These are phyloP conservation scores for Aspergillus texensis DNA, from an alignment of 2,329 filamentous ascomycete genomes.

Conservation along the genomic window DNA sequence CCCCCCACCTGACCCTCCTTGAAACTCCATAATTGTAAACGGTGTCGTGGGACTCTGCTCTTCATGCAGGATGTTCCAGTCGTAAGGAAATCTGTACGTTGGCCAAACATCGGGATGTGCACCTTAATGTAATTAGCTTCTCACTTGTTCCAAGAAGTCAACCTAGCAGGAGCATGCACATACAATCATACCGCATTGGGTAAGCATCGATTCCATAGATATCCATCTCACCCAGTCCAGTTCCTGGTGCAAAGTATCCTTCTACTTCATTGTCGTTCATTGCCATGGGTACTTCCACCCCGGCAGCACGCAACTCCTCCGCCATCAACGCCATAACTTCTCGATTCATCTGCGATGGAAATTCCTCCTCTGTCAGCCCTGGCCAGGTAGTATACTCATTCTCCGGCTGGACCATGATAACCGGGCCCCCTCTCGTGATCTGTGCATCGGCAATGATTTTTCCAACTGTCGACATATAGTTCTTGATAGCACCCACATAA, in stretches of 20 bases:
- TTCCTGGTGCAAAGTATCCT: conserved; percentile 59
- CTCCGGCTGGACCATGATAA: conserved; percentile 76
- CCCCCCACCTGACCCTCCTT: conserved; percentile 4
- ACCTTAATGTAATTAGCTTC: neutral
- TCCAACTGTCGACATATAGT: conserved; percentile 57
- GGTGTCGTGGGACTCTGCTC: conserved; percentile 5
- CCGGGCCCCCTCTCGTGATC: conserved; percentile 76
- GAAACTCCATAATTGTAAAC: conserved; percentile 10
- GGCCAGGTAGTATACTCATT: conserved; percentile 68
- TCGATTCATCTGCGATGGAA: conserved; percentile 43
- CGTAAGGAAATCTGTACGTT: neutral
- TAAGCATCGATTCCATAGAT: conserved; percentile 54
- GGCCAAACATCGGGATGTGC: neutral
- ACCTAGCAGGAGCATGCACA: neutral
- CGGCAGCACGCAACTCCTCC: conserved; percentile 62
- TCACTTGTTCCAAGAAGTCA: neutral
- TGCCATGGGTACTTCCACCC: conserved; percentile 44
- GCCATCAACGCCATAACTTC: conserved; percentile 53
- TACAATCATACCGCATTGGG: conserved; percentile 1
- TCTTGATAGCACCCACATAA: conserved; percentile 62
- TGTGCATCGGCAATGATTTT: conserved; percentile 55
- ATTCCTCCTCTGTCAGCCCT: neutral
- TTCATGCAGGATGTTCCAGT: neutral
- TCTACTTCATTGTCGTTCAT: conserved; percentile 27
- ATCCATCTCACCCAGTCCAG: conserved; percentile 9